Percentiles rank a stretch among this genome's conserved stretches.
These are phyloP conservation scores for Tuber microsphaerosporum DNA, from an alignment of 495 filamentous ascomycete genomes.

Conservation along the genomic window DNA sequence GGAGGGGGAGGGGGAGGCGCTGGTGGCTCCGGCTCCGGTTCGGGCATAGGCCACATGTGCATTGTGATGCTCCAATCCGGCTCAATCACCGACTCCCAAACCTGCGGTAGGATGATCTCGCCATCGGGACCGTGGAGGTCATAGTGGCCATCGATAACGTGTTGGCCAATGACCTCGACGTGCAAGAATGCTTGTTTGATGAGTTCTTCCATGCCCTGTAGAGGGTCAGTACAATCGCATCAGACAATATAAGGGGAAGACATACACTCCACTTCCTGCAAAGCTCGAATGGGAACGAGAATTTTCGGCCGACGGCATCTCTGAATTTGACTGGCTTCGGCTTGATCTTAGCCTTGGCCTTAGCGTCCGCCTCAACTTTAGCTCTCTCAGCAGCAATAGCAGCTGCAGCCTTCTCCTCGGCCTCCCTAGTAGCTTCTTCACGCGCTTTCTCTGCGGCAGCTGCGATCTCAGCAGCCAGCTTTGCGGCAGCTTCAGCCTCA, in stretches of 20 bases:
- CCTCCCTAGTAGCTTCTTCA: constrained; percentile 38
- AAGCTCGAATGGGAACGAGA: constrained; percentile 58
- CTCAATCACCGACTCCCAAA: constrained; percentile 51
- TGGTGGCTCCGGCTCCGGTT: constrained; percentile 35
- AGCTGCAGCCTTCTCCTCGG: constrained; percentile 45
- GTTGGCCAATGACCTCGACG: constrained; percentile 47
- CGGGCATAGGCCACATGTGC: constrained; percentile 90
- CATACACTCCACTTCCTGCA: constrained; percentile 60
- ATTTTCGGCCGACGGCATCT: constrained; percentile 60
- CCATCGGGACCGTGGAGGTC: constrained; percentile 48
- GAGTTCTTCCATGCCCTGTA: constrained; percentile 52
- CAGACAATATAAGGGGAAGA: constrained; percentile 10
- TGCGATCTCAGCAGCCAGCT: constrained; percentile 26
- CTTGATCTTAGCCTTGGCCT: constrained; percentile 45
- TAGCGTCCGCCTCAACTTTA: constrained; percentile 51
- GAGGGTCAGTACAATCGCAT: constrained; percentile 12
- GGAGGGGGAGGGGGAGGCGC: constrained; percentile 15
- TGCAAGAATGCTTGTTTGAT: constrained; percentile 49
- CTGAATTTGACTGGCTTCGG: constrained; percentile 58
- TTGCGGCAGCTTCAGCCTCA: constrained; percentile 31
- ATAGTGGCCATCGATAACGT: constrained; percentile 49
- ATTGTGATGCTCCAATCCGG: constrained; percentile 75
- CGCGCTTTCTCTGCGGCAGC: constrained; percentile 26
- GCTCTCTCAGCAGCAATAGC: constrained; percentile 42
- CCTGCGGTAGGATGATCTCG: constrained; percentile 49